Percentiles rank a stretch among this genome's conserved stretches.
phyloP scores from a whole-genome alignment of 2,329 filamentous ascomycete genomes.

The Colletotrichum chlorophyti region DNA sequence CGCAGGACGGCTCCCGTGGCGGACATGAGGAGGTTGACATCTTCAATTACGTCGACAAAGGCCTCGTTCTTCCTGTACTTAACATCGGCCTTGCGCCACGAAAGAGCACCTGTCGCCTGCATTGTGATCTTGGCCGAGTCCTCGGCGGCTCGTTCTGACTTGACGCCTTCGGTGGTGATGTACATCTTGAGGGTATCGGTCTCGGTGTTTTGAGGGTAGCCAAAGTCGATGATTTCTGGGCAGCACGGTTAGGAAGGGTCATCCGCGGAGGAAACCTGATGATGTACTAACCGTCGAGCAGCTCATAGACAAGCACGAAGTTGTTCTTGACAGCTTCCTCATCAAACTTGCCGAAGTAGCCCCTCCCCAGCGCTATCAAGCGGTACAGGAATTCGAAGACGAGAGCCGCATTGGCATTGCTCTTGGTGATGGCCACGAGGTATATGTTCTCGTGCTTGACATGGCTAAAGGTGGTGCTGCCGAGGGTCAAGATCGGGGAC shows the following conservation, averaged over 20 bases:
- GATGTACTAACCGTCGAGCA: slow-evolving; percentile 78
- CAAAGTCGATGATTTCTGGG: slow-evolving; percentile 96
- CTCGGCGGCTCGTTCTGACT: slow-evolving; percentile 83
- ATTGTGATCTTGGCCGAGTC: slow-evolving; percentile 98
- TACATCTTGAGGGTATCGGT: slow-evolving; percentile 99
- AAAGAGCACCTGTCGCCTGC: slow-evolving; percentile 96
- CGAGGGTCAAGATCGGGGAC: slow-evolving; percentile 94
- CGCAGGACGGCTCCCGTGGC: slow-evolving; percentile 93
- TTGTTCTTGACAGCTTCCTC: slow-evolving; percentile 99
- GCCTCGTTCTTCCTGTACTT: slow-evolving; percentile 99
- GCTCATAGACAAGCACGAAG: slow-evolving; percentile 97
- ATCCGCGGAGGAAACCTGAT: neutral
- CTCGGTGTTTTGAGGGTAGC: slow-evolving; percentile 98
- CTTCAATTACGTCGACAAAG: slow-evolving; percentile 98
- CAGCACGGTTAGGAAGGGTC: neutral
- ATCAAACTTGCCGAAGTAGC: slow-evolving; percentile 99
- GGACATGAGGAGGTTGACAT: slow-evolving; percentile 99
- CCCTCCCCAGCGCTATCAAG: slow-evolving; percentile 86
- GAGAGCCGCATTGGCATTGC: slow-evolving; percentile 97
- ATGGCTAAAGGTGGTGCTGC: slow-evolving; percentile 98
- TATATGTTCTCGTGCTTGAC: slow-evolving; percentile 99
- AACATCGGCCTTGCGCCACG: slow-evolving; percentile 96
- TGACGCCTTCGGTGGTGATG: slow-evolving; percentile 98
- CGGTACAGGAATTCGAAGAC: slow-evolving; percentile 98
- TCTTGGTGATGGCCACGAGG: slow-evolving; percentile 95